Evolutionary conservation across 2,329 filamentous ascomycete species (phyloP).

Genomic region (Aspergillus sp.): DNA sequence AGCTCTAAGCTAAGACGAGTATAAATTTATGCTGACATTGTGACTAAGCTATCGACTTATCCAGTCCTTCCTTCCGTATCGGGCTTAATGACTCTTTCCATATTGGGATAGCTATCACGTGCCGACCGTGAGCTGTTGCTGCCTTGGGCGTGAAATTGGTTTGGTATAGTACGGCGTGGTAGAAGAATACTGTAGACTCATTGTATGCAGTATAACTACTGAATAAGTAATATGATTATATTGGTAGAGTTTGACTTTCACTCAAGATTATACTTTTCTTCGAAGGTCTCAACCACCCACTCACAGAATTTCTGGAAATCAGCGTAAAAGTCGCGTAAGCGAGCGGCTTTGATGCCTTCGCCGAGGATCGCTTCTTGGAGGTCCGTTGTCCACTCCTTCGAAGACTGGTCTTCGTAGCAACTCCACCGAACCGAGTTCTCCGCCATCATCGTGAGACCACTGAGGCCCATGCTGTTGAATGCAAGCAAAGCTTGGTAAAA

Average conservation of each 20-base stretch:
- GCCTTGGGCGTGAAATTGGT: not conserved
- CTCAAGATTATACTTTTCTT: conserved; percentile 8
- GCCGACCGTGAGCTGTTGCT: not conserved
- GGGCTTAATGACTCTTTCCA: not conserved
- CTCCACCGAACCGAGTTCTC: conserved; percentile 94
- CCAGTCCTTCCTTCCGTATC: not conserved
- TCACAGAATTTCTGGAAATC: conserved; percentile 89
- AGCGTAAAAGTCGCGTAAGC: conserved; percentile 73
- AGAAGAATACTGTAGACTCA: not conserved
- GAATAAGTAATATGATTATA: not conserved
- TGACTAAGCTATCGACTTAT: not conserved
- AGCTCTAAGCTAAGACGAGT: not conserved
- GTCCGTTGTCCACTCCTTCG: conserved; percentile 69
- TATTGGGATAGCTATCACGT: not conserved
- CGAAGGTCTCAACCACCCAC: conserved; percentile 82
- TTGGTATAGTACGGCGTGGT: not conserved
- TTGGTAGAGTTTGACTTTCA: not conserved
- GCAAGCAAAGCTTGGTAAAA: conserved; percentile 93
- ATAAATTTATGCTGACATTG: not conserved
- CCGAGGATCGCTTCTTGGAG: conserved; percentile 74
- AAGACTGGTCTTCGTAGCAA: conserved; percentile 75
- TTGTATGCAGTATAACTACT: not conserved
- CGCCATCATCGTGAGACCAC: conserved; percentile 79
- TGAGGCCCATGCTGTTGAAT: conserved; percentile 86
- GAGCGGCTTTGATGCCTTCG: conserved; percentile 66